phyloP scores from a whole-genome alignment of 495 filamentous ascomycete species.

The Xylaria grammica region DNA sequence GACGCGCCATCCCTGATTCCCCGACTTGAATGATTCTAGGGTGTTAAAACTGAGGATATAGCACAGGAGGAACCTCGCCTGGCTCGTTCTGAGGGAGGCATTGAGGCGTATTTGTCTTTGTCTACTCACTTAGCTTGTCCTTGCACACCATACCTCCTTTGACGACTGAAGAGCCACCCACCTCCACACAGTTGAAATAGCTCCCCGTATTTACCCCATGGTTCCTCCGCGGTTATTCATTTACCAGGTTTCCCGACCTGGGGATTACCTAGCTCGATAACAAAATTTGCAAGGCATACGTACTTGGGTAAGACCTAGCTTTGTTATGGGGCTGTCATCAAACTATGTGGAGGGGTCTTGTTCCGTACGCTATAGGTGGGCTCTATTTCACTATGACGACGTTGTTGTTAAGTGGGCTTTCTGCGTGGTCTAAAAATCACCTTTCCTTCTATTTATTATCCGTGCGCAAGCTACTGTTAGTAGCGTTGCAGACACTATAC shows the following conservation, averaged over 20 bases:
- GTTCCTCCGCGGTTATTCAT: too few relatives aligned
- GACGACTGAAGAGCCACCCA: background rate
- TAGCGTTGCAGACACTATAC: too few relatives aligned
- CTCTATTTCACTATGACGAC: background rate
- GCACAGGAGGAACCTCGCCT: background rate
- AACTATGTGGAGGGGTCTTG: background rate
- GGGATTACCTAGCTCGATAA: too few relatives aligned
- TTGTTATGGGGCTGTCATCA: background rate
- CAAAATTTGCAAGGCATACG: background rate
- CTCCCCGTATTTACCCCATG: too few relatives aligned
- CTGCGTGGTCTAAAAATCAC: too few relatives aligned
- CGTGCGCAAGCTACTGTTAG: too few relatives aligned
- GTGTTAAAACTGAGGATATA: background rate
- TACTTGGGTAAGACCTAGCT: background rate
- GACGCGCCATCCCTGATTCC: background rate
- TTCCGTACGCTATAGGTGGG: background rate
- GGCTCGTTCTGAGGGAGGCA: background rate
- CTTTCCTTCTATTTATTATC: too few relatives aligned
- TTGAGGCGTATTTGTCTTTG: background rate
- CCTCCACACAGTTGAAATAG: background rate
- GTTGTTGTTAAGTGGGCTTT: background rate
- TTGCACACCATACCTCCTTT: background rate
- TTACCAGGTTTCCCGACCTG: too few relatives aligned
- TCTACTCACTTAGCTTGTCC: background rate
- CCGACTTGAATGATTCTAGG: background rate